Percentiles rank a stretch among this genome's conserved stretches.
Evolutionary conservation across 75 land plant species (phyloP).

Genomic region (Ceratopteris richardii): DNA sequence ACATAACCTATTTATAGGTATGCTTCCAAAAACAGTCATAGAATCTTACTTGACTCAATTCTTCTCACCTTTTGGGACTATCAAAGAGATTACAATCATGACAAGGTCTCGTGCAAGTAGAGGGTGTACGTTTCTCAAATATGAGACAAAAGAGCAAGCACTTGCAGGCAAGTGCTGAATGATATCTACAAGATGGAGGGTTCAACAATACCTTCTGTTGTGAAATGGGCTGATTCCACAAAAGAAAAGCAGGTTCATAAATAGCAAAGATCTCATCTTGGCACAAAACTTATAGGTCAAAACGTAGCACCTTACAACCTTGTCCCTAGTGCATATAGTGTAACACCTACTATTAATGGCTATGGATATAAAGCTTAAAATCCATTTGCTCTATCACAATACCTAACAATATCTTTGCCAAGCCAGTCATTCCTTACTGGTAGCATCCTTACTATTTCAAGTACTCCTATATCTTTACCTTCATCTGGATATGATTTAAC

Average conservation of each 20-base stretch:
- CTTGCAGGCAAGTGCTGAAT: conserved; percentile 71
- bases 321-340: conserved; percentile 63
- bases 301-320: conserved; percentile 76
- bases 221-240: conserved; percentile 98
- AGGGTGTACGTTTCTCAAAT: conserved; percentile 98
- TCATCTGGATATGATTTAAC: neutral
- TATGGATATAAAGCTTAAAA: conserved; percentile 75
- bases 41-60: conserved; percentile 63
- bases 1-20: conserved; percentile 93
- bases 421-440: conserved; percentile 2
- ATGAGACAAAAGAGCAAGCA: conserved; percentile 91
- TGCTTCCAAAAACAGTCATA: conserved; percentile 84
- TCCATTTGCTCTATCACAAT: neutral
- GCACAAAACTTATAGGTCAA: conserved; percentile 29
- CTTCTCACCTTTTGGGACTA: conserved; percentile 67
- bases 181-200: conserved; percentile 97
- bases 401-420: neutral
- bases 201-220: conserved; percentile 78
- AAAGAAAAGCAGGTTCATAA: conserved; percentile 89
- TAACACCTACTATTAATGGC: conserved; percentile 62
- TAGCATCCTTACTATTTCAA: neutral
- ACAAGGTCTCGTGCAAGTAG: conserved; percentile 88
- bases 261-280: conserved; percentile 68
- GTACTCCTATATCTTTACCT: neutral
- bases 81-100: conserved; percentile 79